These are phyloP conservation scores for Paulownia fortunei DNA, from an alignment of 257 asterid genomes.

Conservation along the genomic window DNA sequence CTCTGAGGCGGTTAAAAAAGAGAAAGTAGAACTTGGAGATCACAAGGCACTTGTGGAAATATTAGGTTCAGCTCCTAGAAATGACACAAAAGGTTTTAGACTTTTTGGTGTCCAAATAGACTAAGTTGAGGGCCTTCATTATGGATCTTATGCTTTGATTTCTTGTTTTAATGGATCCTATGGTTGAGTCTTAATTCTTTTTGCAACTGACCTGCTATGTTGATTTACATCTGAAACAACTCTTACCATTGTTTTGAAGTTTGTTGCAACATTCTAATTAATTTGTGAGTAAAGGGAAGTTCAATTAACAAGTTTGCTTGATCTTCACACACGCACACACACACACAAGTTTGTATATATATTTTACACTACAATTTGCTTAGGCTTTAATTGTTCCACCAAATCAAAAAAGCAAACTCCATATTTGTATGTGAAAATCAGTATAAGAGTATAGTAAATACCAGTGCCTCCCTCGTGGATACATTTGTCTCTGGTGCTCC, in stretches of 20 bases:
- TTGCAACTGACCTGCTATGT: neutral
- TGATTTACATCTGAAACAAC: neutral
- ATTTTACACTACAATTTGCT: neutral
- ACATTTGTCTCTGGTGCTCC: constrained; percentile 93
- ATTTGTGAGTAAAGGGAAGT: neutral
- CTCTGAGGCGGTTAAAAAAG: neutral
- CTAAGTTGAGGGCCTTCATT: neutral
- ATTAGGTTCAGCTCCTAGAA: constrained; percentile 19
- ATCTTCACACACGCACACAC: neutral
- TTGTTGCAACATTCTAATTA: too few species aligned
- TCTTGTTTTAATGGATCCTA: neutral
- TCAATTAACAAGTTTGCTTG: neutral
- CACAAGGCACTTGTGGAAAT: neutral
- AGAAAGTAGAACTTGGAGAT: constrained; percentile 10
- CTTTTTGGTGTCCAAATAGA: constrained; percentile 59
- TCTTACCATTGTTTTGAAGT: neutral
- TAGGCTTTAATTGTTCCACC: neutral
- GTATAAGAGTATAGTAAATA: constrained; percentile 36
- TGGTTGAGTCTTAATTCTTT: neutral
- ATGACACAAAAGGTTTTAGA: constrained; percentile 40
- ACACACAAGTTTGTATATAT: neutral
- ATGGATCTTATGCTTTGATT: neutral
- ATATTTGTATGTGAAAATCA: neutral
- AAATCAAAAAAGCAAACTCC: neutral
- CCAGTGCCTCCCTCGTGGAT: constrained; percentile 95